Percentiles rank a stretch among this genome's conserved stretches.
These are phyloP conservation scores for Solanum pimpinellifolium DNA, from an alignment of 257 asterid genomes.

Conservation along the genomic window DNA sequence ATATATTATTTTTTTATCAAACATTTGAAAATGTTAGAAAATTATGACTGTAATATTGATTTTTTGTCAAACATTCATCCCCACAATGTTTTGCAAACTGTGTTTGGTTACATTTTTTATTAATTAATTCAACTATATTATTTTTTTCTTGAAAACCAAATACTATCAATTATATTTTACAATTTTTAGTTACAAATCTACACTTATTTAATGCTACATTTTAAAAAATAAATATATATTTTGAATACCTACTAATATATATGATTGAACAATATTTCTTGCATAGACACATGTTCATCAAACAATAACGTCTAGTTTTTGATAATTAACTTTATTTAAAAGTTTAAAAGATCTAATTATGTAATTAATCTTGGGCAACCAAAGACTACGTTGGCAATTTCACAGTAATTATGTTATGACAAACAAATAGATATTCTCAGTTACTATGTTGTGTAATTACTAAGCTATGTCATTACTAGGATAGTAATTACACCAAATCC, in stretches of 20 bases:
- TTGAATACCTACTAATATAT: neutral
- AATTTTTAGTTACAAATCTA: neutral
- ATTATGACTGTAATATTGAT: neutral
- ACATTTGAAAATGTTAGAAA: neutral
- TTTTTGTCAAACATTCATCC: neutral
- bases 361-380: neutral
- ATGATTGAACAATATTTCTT: neutral
- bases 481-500: neutral
- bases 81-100: neutral
- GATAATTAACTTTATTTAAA: neutral
- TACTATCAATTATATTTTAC: neutral
- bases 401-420: neutral
- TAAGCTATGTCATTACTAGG: neutral
- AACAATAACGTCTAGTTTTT: neutral
- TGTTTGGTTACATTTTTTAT: neutral
- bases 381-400: neutral
- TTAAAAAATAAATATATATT: neutral
- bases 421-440: neutral
- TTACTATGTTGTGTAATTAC: neutral
- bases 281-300: neutral
- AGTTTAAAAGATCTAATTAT: neutral
- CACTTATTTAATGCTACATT: neutral
- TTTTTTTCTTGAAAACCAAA: neutral
- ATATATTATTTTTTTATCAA: neutral
- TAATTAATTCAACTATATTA: neutral